Percentiles rank a stretch among this genome's conserved stretches.
Evolutionary conservation across 2,329 filamentous ascomycete species (phyloP).

Genomic region (Aspergillus pseudoviridinutans): DNA sequence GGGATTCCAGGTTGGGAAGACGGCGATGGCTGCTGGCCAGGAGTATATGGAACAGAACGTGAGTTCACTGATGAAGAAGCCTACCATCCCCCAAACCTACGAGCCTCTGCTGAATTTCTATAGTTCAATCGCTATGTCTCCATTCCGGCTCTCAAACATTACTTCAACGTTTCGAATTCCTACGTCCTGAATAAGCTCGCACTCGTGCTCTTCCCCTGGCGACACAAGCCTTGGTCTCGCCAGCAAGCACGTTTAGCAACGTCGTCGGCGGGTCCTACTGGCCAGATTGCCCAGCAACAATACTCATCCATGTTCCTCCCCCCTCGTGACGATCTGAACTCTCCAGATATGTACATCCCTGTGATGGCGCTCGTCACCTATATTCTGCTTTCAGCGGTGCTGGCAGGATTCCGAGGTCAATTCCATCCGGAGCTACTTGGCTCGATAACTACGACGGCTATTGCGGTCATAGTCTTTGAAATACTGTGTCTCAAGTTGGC

Average conservation of each 20-base stretch:
- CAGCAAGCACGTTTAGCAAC: conserved; percentile 62
- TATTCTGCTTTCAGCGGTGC: conserved; percentile 84
- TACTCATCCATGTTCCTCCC: conserved; percentile 67
- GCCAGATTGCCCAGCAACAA: conserved; percentile 58
- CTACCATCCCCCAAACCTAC: background rate
- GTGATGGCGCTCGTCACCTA: conserved; percentile 98
- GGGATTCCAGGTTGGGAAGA: conserved; percentile 90
- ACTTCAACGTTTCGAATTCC: conserved; percentile 97
- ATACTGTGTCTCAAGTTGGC: conserved; percentile 87
- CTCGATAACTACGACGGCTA: conserved; percentile 78
- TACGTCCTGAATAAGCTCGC: conserved; percentile 93
- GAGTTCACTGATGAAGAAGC: conserved; percentile 31
- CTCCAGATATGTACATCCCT: conserved; percentile 98
- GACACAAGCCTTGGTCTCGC: conserved; percentile 95
- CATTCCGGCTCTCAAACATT: conserved; percentile 90
- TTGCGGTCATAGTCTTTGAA: conserved; percentile 80
- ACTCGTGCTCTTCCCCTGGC: conserved; percentile 94
- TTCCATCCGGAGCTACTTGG: conserved; percentile 94
- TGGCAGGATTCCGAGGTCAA: conserved; percentile 82
- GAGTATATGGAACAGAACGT: conserved; percentile 96
- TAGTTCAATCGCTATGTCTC: conserved; percentile 82
- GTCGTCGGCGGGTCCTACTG: conserved; percentile 45
- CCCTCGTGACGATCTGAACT: conserved; percentile 92
- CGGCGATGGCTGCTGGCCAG: conserved; percentile 83
- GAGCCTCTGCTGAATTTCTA: background rate